A percentile compares a stretch with the other conserved stretches of the same genome.
Conservation (phyloP, 78 protist species). For the Dictyostelium intermedium region DNA sequence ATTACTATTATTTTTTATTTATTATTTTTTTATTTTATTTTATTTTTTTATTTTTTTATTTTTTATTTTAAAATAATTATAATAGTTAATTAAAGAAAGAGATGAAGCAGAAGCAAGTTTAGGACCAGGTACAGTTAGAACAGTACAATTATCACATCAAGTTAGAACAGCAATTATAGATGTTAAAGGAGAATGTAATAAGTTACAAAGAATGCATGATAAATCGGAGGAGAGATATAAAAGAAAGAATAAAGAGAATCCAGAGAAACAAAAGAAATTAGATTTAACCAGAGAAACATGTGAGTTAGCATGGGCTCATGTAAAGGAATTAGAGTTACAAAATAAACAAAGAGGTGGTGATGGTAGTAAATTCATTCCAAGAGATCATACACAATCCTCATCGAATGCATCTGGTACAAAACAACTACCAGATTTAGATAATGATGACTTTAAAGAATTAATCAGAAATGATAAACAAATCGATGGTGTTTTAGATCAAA, state of each 20-base stretch:
- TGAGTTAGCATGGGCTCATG: constrained; percentile 44
- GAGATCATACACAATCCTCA: neutral
- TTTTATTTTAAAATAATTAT: no score
- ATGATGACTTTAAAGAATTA: constrained; percentile 66
- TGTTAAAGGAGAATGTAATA: constrained; percentile 33
- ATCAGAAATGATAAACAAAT: constrained; percentile 40
- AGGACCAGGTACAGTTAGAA: constrained; percentile 76
- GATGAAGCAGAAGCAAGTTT: constrained; percentile 65
- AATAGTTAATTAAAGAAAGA: constrained; percentile 46
- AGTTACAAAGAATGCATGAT: constrained; percentile 62
- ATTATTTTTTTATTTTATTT: neutral
- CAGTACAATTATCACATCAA: constrained; percentile 59
- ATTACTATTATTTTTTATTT: neutral
- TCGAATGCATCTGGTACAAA: neutral
- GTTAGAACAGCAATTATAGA: constrained; percentile 39
- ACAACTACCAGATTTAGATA: constrained; percentile 67
- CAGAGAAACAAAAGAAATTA: constrained; percentile 40
- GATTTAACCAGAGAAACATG: constrained; percentile 37
- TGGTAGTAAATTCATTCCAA: constrained; percentile 18
- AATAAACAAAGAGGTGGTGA: constrained; percentile 73
- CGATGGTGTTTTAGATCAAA: neutral
- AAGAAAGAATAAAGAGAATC: constrained; percentile 47
- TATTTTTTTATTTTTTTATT: neutral
- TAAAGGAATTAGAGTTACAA: constrained; percentile 34
- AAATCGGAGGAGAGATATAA: constrained; percentile 55